Percentiles rank a stretch among this genome's conserved stretches.
These are phyloP conservation scores for Mallotus repandus DNA, from an alignment of 441 rosid species.

Conservation along the genomic window DNA sequence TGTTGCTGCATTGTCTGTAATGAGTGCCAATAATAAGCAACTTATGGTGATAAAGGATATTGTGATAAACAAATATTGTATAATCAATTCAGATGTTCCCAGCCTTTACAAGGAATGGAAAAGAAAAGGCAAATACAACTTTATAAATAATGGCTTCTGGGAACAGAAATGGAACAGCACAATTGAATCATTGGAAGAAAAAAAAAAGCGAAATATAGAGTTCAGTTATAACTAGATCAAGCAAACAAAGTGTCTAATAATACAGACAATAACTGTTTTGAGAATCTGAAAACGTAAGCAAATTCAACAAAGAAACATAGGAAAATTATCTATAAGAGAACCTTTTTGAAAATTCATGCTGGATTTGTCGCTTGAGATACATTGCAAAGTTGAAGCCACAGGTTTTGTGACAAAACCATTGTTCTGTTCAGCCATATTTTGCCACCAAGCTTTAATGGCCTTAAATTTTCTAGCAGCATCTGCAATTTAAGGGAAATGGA, in stretches of 20 bases:
- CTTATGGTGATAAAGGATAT: neutral
- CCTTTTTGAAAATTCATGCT: conserved; percentile 45
- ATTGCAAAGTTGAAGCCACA: conserved; percentile 30
- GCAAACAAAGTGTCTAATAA: neutral
- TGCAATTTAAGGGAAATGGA: conserved; percentile 28
- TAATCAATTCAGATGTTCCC: neutral
- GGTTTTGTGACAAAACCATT: conserved; percentile 38
- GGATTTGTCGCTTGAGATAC: conserved; percentile 31
- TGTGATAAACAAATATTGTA: no score
- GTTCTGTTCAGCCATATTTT: conserved; percentile 69
- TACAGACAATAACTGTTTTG: neutral
- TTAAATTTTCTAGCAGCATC: conserved; percentile 71
- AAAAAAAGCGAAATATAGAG: neutral
- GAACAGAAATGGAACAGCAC: neutral
- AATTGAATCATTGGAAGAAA: neutral
- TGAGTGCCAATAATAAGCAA: conserved; percentile 9
- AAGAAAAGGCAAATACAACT: neutral
- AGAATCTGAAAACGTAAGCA: neutral
- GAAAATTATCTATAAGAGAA: conserved; percentile 20
- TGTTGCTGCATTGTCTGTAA: conserved; percentile 60
- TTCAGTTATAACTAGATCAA: neutral
- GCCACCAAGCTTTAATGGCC: conserved; percentile 96
- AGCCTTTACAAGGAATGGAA: neutral
- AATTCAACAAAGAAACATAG: neutral
- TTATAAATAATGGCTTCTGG: neutral